Conservation (phyloP, 208 protist genomes). For the Leishmania guyanensis region DNA sequence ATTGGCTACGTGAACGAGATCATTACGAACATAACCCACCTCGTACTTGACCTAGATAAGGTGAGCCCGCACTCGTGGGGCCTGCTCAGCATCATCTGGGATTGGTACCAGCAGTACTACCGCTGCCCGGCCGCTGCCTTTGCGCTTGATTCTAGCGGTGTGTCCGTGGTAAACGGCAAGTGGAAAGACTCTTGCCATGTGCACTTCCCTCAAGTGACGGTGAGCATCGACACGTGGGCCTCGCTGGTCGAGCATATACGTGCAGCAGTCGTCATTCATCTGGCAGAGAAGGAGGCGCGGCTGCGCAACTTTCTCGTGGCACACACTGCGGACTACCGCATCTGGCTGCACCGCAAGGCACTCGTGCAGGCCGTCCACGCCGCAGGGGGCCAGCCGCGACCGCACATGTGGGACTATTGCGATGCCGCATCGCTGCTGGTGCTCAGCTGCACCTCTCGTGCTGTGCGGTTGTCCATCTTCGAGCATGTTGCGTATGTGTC, state of each 20-base stretch:
- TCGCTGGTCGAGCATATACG: conserved; percentile 31
- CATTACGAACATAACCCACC: conserved; percentile 48
- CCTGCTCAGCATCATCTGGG: conserved; percentile 40
- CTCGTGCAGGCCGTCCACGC: conserved; percentile 4
- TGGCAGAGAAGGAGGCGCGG: conserved; percentile 15
- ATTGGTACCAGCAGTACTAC: conserved; percentile 43
- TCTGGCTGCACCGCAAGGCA: conserved; percentile 16
- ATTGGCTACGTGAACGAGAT: conserved; percentile 71
- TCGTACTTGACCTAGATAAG: conserved; percentile 67
- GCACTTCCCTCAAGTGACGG: conserved; percentile 62
- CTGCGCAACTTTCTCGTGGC: conserved; percentile 18
- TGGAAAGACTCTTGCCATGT: conserved; percentile 70
- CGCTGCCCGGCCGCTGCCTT: conserved; percentile 33
- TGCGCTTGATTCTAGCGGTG: conserved; percentile 53
- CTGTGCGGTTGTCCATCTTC: conserved; percentile 23
- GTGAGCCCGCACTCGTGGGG: conserved; percentile 35
- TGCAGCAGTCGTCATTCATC: conserved; percentile 23
- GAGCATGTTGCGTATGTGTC: conserved; percentile 32
- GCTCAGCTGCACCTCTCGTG: conserved; percentile 16
- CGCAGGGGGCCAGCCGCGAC: conserved; percentile 17
- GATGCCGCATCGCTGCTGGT: conserved; percentile 14
- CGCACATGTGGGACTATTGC: conserved; percentile 34
- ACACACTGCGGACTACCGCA: conserved; percentile 9
- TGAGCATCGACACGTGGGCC: conserved; percentile 32
- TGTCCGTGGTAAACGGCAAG: conserved; percentile 39